phyloP scores from a whole-genome alignment of 208 protist species.

The Blechomonas ayalai region DNA sequence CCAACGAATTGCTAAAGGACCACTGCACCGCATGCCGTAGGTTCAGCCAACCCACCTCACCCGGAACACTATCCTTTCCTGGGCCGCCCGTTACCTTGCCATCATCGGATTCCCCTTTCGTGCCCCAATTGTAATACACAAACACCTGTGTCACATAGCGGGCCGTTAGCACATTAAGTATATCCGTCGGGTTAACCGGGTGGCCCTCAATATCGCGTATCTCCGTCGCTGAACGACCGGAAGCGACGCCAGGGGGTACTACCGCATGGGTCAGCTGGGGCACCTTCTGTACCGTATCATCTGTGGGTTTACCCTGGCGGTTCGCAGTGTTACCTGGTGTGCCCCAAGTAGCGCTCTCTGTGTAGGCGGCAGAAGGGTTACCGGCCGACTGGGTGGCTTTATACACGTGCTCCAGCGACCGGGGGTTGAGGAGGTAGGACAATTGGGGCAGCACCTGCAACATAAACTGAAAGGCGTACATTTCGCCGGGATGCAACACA shows the following conservation, averaged over 20 bases:
- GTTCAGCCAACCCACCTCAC: conserved; percentile 12
- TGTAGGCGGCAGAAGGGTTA: too few species aligned
- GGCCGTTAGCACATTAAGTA: conserved; percentile 36
- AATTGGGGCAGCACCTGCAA: conserved; percentile 67
- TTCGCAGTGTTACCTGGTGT: too few species aligned
- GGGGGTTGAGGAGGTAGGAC: conserved; percentile 52
- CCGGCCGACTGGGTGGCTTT: too few species aligned
- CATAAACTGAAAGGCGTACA: conserved; percentile 72
- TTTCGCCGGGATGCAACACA: conserved; percentile 51
- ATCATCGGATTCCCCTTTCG: neutral
- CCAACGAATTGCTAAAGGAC: conserved; percentile 64
- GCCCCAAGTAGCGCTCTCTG: too few species aligned
- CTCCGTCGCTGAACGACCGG: neutral
- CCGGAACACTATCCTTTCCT: too few species aligned
- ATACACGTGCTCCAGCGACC: conserved; percentile 55
- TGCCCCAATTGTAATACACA: conserved; percentile 45
- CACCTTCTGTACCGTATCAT: neutral
- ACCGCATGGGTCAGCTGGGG: neutral
- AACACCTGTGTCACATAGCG: conserved; percentile 54
- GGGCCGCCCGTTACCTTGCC: too few species aligned
- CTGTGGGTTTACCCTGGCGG: neutral
- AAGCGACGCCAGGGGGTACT: neutral
- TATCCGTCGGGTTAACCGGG: conserved; percentile 26
- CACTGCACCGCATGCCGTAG: conserved; percentile 42
- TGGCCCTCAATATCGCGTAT: conserved; percentile 5